Conservation (phyloP, 2,329 filamentous ascomycete genomes). For the Calonectria pseudoreteaudii region DNA sequence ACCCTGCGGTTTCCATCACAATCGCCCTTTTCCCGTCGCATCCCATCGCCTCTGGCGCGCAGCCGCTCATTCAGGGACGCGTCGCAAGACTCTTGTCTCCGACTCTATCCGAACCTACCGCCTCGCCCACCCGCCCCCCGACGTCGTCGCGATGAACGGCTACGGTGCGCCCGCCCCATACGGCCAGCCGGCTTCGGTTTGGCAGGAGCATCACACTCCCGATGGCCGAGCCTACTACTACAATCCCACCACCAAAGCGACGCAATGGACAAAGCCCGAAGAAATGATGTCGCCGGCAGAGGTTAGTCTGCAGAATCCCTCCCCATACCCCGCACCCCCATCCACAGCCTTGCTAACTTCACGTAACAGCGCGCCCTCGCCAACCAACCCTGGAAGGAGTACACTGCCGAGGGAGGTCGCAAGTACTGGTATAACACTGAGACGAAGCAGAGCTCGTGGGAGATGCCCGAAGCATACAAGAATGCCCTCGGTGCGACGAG, state of each 20-base stretch:
- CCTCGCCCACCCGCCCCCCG: not conserved
- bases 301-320: constrained; percentile 60
- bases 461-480: constrained; percentile 88
- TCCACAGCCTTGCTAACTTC: constrained; percentile 24
- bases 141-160: constrained; percentile 66
- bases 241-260: constrained; percentile 85
- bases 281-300: constrained; percentile 88
- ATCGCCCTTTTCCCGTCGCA: constrained; percentile 16
- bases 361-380: constrained; percentile 76
- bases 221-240: constrained; percentile 94
- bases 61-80: constrained; percentile 3
- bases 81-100: constrained; percentile 13
- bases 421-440: constrained; percentile 97
- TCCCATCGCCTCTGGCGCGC: constrained; percentile 11
- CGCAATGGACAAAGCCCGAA: constrained; percentile 94
- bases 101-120: not conserved
- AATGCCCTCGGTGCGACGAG: constrained; percentile 73
- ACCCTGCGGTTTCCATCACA: constrained; percentile 25
- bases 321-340: not conserved
- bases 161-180: constrained; percentile 59
- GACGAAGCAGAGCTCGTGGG: constrained; percentile 93
- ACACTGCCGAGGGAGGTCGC: constrained; percentile 85
- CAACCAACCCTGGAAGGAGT: constrained; percentile 92
- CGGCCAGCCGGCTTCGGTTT: constrained; percentile 67
- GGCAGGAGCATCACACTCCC: constrained; percentile 84